These are phyloP conservation scores for Geotrichum candidum DNA, from an alignment of 1,139 yeast species.

Conservation along the genomic window DNA sequence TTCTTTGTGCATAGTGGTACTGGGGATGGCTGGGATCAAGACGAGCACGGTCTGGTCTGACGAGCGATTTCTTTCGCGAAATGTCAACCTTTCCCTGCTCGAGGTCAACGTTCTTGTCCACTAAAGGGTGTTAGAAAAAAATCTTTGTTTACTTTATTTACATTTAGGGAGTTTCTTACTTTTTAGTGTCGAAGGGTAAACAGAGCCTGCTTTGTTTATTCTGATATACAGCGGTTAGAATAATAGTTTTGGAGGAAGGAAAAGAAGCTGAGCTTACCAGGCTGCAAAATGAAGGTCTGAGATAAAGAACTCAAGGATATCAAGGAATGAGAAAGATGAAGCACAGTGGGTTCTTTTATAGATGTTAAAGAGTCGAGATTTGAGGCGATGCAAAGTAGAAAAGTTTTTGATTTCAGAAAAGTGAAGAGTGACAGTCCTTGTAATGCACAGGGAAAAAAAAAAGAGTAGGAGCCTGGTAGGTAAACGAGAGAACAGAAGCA, in stretches of 20 bases:
- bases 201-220: neutral
- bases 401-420: neutral
- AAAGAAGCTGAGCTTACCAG: neutral
- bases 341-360: neutral
- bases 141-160: neutral
- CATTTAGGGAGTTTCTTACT: neutral
- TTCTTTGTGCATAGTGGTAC: constrained; percentile 68
- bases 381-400: neutral
- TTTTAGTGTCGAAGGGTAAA: neutral
- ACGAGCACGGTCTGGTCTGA: constrained; percentile 74
- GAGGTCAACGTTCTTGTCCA: constrained; percentile 11
- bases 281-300: neutral
- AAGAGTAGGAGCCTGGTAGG: neutral
- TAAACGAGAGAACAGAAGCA: neutral
- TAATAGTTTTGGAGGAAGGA: neutral
- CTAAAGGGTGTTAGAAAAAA: neutral
- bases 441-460: too few species aligned
- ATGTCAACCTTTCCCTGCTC: constrained; percentile 16
- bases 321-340: neutral
- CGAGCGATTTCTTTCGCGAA: constrained; percentile 57
- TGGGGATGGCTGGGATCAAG: constrained; percentile 65
- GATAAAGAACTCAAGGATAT: neutral
- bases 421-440: too few species aligned
- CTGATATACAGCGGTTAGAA: neutral
- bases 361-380: neutral